Evolutionary conservation across 2,329 filamentous ascomycete genomes (phyloP), one percentile per base, ranked within the genome.

Genomic region (Aplosporella prunicola): DNA sequence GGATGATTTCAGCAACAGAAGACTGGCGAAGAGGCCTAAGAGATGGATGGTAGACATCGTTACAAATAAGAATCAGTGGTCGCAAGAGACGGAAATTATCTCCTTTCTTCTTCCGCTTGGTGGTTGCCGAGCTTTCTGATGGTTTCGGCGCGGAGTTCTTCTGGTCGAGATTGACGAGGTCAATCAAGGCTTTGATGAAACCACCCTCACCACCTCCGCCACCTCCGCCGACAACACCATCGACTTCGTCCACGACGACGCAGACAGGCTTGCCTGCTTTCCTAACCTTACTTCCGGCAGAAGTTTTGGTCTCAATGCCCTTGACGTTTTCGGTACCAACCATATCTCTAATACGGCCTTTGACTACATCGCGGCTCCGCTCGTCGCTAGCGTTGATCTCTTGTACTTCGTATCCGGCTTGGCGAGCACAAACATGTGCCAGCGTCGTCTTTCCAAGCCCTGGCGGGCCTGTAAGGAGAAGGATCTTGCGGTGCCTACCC

Each of bases 351-450:
- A 98, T 95, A 11, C 87, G 75, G 5, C 85, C 86, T 55, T 84
- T 91, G 23, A 98, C 91, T 2, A 98, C 86, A 51, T 89, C 79
- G 20, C 75, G 73, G 53, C 86, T 94, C 50, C 91, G 74, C 55
- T 98, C 93, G 53, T 98, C 91, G 50, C 89, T 96, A 7, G 93
- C 91, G 51, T 98, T 98, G 62, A 98, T 93, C 57, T 98, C 91
- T 54, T 96, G 74, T 1, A 93, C 83, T 52, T 96, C 91, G 51
- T 98, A 98, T 0, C 91, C 91, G 5, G 91, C 91, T 61, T 98
- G 91, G 48, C 72, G 80, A 0, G 93, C 93, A 56, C 91, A 96
- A 0, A 98, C 91, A 60, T 98, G 91, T 2, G 91, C 91, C 32
- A 98, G 61, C 0, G 91, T 98, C 0, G 91, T 98, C 66, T 98